These are phyloP conservation scores for Peronospora farinosa DNA, from an alignment of 352 stramenopile genomes.

Conservation along the genomic window DNA sequence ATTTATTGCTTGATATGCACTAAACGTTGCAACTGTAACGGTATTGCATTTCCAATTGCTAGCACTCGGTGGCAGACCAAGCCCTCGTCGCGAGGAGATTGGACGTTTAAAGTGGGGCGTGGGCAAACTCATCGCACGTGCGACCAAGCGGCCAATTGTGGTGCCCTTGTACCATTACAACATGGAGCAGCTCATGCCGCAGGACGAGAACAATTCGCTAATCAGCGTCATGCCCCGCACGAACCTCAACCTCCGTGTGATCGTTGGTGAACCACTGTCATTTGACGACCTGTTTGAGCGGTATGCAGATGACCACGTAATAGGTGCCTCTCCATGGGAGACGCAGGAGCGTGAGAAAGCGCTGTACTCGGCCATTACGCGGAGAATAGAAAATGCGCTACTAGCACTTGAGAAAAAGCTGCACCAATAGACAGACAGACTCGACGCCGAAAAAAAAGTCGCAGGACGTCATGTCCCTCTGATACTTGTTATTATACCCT, in stretches of 20 bases:
- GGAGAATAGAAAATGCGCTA: slow-evolving; percentile 75
- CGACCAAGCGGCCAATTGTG: slow-evolving; percentile 59
- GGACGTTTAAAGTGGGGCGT: slow-evolving; percentile 84
- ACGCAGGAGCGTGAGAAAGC: slow-evolving; percentile 59
- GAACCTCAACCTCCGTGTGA: slow-evolving; percentile 44
- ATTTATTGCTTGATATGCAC: background rate
- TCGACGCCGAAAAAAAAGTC: background rate
- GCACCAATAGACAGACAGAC: slow-evolving; percentile 17
- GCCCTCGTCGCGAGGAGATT: slow-evolving; percentile 60
- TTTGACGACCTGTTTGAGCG: slow-evolving; percentile 80
- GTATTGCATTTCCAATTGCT: background rate
- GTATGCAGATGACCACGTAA: slow-evolving; percentile 44
- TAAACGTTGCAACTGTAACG: background rate
- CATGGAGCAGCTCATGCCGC: slow-evolving; percentile 84
- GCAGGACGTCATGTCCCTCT: no score
- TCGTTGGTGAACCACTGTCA: slow-evolving; percentile 68
- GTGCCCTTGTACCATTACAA: slow-evolving; percentile 84
- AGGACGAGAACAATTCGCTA: slow-evolving; percentile 67
- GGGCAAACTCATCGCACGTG: slow-evolving; percentile 78
- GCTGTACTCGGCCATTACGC: slow-evolving; percentile 81
- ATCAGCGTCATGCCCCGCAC: slow-evolving; percentile 56
- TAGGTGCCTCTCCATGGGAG: slow-evolving; percentile 41
- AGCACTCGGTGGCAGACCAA: slow-evolving; percentile 66
- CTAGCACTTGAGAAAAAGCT: slow-evolving; percentile 47
- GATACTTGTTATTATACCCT: no score